A percentile compares a stretch with the other conserved stretches of the same genome.
phyloP scores from a whole-genome alignment of 352 stramenopile genomes.

The Globisporangium viniferum region DNA sequence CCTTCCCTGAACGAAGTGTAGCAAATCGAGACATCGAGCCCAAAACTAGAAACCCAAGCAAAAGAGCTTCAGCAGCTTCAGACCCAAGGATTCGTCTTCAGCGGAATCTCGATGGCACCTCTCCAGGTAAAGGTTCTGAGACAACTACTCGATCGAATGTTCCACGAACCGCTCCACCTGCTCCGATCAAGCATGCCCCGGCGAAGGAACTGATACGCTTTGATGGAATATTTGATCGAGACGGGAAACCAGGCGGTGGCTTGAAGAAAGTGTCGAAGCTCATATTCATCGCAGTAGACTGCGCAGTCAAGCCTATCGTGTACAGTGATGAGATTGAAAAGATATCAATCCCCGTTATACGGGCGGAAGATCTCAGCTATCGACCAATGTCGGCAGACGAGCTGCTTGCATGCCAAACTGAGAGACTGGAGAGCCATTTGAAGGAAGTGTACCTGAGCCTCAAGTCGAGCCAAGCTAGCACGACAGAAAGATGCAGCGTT shows the following conservation, averaged over 20 bases:
- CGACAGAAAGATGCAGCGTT: slow-evolving; percentile 38
- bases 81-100: not conserved
- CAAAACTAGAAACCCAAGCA: not conserved
- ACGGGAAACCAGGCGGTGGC: slow-evolving; percentile 27
- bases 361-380: slow-evolving; percentile 37
- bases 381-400: slow-evolving; percentile 29
- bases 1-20: not conserved
- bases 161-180: slow-evolving; percentile 33
- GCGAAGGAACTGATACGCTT: slow-evolving; percentile 16
- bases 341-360: slow-evolving; percentile 24
- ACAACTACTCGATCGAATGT: slow-evolving; percentile 1
- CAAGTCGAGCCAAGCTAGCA: slow-evolving; percentile 29
- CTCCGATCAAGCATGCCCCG: not conserved
- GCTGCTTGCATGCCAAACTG: slow-evolving; percentile 40
- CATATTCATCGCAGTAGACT: slow-evolving; percentile 60
- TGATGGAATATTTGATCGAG: slow-evolving; percentile 30
- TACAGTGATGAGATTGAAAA: slow-evolving; percentile 49
- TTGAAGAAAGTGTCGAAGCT: slow-evolving; percentile 49
- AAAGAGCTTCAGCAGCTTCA: not conserved
- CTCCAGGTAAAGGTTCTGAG: not conserved
- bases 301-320: slow-evolving; percentile 57
- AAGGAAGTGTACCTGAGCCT: slow-evolving; percentile 76
- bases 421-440: slow-evolving; percentile 62
- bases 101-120: not conserved
- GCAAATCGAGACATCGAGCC: not conserved